Evolutionary conservation across 2,329 filamentous ascomycete species (phyloP).

Genomic region (Metarhizium humberi): DNA sequence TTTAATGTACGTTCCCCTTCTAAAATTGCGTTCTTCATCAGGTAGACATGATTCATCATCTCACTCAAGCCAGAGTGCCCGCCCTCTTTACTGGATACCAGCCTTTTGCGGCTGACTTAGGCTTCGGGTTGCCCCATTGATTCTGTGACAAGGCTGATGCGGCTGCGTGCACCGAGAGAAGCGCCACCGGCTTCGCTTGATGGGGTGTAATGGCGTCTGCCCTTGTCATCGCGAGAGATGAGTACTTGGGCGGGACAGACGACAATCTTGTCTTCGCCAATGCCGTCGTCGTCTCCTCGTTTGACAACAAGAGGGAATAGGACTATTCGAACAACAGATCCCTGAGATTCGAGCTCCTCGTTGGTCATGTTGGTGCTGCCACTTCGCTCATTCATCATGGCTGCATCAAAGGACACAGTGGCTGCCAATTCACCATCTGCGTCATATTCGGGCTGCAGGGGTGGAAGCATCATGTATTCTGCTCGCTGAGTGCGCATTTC

Average conservation of each 20-base stretch:
- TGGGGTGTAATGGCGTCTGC: constrained; percentile 30
- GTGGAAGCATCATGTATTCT: constrained; percentile 97
- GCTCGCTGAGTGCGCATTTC: constrained; percentile 97
- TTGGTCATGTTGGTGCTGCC: constrained; percentile 52
- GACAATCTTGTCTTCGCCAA: constrained; percentile 88
- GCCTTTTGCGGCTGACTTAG: constrained; percentile 10
- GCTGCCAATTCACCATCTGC: constrained; percentile 81
- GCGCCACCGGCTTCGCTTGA: constrained; percentile 44
- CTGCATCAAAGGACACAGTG: constrained; percentile 84
- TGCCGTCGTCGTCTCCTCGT: constrained; percentile 80
- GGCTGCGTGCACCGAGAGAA: constrained; percentile 28
- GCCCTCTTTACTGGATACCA: neutral
- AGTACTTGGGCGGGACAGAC: constrained; percentile 93
- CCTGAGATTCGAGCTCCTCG: constrained; percentile 68
- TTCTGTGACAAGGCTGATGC: constrained; percentile 27
- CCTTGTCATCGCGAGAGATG: constrained; percentile 48
- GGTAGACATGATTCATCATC: neutral
- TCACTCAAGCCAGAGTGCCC: neutral
- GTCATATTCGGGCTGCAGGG: constrained; percentile 89
- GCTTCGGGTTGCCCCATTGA: constrained; percentile 21
- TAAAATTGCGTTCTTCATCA: too few species aligned
- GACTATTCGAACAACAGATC: constrained; percentile 78
- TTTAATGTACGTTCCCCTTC: too few species aligned
- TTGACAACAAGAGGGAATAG: constrained; percentile 95
- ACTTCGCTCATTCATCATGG: constrained; percentile 88